Base-by-base conservation (phyloP, 768 basidiomycete species). In the Dioszegia hungarica region DNA sequence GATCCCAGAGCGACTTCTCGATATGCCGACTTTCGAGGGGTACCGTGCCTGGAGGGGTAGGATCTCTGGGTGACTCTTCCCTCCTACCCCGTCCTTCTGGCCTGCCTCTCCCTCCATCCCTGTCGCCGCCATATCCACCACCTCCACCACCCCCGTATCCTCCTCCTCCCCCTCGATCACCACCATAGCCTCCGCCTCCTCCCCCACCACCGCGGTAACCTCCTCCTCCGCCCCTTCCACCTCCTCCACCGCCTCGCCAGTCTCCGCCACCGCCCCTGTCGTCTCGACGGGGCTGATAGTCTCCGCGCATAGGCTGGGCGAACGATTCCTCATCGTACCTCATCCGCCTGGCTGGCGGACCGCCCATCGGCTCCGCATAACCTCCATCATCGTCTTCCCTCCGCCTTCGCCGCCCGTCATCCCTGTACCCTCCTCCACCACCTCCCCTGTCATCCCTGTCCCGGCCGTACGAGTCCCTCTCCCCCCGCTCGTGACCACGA, bases 1-100 rank as follows among this genome's bases (percentile, higher is more conserved):
- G 87, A 76, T 99, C 91, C 95, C 95, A 99, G 0, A 89, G 89
- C 41, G 90, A 91, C 5, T 90, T 88, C 67, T 89, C 89, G 27
- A 92, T 80, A 73, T 87, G 87, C 61, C 92, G 81, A 72, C 97
- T 90, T 8, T 87, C 86, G 61, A 99, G 77, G 0, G 89, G 86
- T 38, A 85, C 79, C 14, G 85, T 83, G 45, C 87, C 88, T 69
- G 89, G 86, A 0, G 95, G 95, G 10, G 94, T 98, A 10, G 94
- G 93, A 0, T 87, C 89, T 65, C 92, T 79, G 1, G 86, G 87
- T 14, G 87, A 85, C 20, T 85, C 87, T 24, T 78, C 74, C 37
- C 68, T 63, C 10, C 81, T 81, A 27, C 82, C 77, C 36, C 82
- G 66, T 22, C 81, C 80, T 27, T 81, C 78, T 12, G 78, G 73